phyloP scores from a whole-genome alignment of 345 rosid species.

The Gossypium arboreum region DNA sequence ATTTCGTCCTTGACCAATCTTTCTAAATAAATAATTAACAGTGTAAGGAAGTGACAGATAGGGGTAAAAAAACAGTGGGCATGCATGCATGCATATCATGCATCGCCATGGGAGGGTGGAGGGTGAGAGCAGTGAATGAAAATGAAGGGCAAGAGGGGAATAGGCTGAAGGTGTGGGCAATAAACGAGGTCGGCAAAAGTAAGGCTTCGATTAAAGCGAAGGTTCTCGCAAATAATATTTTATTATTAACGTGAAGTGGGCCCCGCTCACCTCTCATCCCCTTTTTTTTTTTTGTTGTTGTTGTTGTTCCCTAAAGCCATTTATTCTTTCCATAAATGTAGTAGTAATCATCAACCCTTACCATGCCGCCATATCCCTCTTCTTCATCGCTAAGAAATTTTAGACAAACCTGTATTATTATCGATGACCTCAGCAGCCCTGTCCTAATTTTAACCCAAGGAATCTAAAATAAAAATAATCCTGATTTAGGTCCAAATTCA shows the following conservation, averaged over 20 bases:
- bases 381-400: not conserved
- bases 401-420: too few species aligned
- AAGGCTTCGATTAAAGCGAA: constrained; percentile 26
- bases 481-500: not conserved
- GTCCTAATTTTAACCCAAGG: too few species aligned
- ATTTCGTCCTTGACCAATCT: too few species aligned
- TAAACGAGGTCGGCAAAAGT: constrained; percentile 28
- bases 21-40: too few species aligned
- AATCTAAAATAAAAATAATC: too few species aligned
- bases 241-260: not conserved
- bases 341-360: not conserved
- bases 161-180: not conserved
- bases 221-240: not conserved
- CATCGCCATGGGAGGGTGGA: not conserved
- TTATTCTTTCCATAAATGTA: constrained; percentile 15
- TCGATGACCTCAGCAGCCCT: too few species aligned
- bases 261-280: constrained; percentile 14
- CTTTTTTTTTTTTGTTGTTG: too few species aligned
- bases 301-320: constrained; percentile 12
- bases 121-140: not conserved
- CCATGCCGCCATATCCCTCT: not conserved
- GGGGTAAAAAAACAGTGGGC: not conserved
- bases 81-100: not conserved
- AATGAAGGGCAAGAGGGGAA: not conserved
- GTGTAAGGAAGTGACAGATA: too few species aligned